Evolutionary conservation across 768 basidiomycete genomes (phyloP), one percentile per base, ranked within the genome.

Genomic region (Paxillus rubicundulus): DNA sequence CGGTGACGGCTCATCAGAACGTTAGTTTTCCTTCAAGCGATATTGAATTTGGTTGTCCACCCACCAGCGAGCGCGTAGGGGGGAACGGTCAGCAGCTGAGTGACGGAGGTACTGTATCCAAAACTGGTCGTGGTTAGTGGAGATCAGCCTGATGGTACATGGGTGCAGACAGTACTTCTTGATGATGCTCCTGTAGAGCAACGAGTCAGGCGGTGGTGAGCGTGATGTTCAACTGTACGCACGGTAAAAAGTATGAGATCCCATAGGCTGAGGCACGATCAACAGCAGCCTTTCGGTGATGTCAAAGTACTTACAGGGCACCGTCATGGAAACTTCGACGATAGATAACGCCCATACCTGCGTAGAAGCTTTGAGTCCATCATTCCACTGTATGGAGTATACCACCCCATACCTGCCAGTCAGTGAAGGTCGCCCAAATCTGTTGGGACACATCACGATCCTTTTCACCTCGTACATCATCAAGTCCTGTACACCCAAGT

Each of bases 201-300:
- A 24, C 36, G 43, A 9, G 28, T 24, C 9, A 49, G 18, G 48
- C 2, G 16, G 47, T 10, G n/a, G 9, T 36, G 45, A 17, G n/a
- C 20, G 28, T 30, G 57, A 9, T 56, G n/a, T 28, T 16, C 33
- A 6, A n/a, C n/a, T 36, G 8, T 1, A 76, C 85, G 60, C 62
- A 86, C 82, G 85, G 85, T 28, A 87, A 68, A 73, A 88, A 88
- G 21, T 86, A 69, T 0, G 86, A 85, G 43, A 86, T 85, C 2
- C 85, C 86, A 58, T 83, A 86, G 2, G 86, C 85, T 86, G 37
- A 16, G 24, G 14, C 0, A 40, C 10, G 6, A 12, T 7, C 2
- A 20, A 28, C 21, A 17, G 28, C 28, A 30, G 41, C 12, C 18
- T 17, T 16, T 34, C 21, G 44, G 7, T 21, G 5, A 34, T 36